Evolutionary conservation across 805 yeast species (phyloP).

Genomic region (Starmera quercuum): DNA sequence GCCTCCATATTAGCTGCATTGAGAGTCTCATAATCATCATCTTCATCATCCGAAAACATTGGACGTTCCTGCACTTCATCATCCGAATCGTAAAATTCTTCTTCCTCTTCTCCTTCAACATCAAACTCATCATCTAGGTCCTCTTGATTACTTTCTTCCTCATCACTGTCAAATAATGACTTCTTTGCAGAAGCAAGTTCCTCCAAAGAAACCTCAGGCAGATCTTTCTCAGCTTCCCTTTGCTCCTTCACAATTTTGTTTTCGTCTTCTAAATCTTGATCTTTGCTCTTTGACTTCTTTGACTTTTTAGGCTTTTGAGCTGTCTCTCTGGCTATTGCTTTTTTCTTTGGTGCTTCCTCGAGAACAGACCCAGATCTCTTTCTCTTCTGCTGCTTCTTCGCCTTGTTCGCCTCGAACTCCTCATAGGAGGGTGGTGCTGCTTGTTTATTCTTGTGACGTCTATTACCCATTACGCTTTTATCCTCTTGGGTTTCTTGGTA

Average conservation of each 20-base stretch:
- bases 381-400: slow-evolving; percentile 26
- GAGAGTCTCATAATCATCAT: slow-evolving; percentile 49
- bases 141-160: slow-evolving; percentile 24
- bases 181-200: slow-evolving; percentile 65
- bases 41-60: slow-evolving; percentile 76
- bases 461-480: slow-evolving; percentile 56
- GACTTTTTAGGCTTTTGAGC: neutral
- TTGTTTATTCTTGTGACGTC: slow-evolving; percentile 89
- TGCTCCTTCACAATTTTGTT: slow-evolving; percentile 15
- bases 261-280: slow-evolving; percentile 8
- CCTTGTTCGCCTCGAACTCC: slow-evolving; percentile 58
- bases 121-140: slow-evolving; percentile 43
- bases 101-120: slow-evolving; percentile 42
- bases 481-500: neutral
- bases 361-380: slow-evolving; percentile 24
- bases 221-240: slow-evolving; percentile 34
- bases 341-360: slow-evolving; percentile 19
- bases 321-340: neutral
- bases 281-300: slow-evolving; percentile 11
- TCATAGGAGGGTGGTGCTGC: slow-evolving; percentile 87
- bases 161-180: slow-evolving; percentile 61
- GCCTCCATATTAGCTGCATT: slow-evolving; percentile 83
- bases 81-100: slow-evolving; percentile 47
- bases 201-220: slow-evolving; percentile 62
- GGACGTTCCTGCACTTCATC: slow-evolving; percentile 40